Evolutionary conservation across 2,329 filamentous ascomycete species (phyloP).

Genomic region (Juglanconis sp.): DNA sequence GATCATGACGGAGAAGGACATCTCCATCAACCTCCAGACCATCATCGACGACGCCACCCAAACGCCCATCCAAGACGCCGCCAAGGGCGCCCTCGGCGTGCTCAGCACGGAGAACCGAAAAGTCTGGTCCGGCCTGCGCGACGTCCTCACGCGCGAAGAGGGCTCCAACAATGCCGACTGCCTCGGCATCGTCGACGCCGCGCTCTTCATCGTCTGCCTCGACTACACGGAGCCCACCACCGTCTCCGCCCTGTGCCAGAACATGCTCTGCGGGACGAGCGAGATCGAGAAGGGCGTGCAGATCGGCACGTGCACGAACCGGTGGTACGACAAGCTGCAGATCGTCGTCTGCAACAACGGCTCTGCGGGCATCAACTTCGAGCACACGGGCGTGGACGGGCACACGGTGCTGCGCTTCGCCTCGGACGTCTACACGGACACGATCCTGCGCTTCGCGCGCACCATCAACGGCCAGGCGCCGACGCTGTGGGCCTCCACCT

Average conservation of each 20-base stretch:
- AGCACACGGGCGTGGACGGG: constrained; percentile 96
- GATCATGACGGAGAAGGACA: constrained; percentile 95
- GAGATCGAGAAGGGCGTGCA: constrained; percentile 90
- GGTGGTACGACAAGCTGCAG: constrained; percentile 99
- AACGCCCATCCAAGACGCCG: constrained; percentile 87
- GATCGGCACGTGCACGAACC: constrained; percentile 94
- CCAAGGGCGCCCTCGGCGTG: constrained; percentile 91
- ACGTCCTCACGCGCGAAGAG: constrained; percentile 80
- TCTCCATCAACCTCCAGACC: constrained; percentile 85
- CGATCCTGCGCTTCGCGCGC: constrained; percentile 89
- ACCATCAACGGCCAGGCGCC: constrained; percentile 94
- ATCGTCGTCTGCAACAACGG: constrained; percentile 99
- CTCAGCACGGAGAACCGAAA: constrained; percentile 96
- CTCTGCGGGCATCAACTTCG: constrained; percentile 97
- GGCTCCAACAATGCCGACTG: constrained; percentile 95
- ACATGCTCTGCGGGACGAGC: constrained; percentile 96
- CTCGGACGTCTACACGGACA: constrained; percentile 95
- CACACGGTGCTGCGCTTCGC: constrained; percentile 96
- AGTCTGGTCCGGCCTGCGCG: constrained; percentile 87
- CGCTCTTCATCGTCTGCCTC: constrained; percentile 86
- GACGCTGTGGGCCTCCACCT: constrained; percentile 84
- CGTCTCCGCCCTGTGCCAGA: constrained; percentile 84
- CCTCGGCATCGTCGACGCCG: constrained; percentile 90
- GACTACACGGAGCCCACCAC: constrained; percentile 86
- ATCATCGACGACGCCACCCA: constrained; percentile 89